A percentile compares a stretch with the other conserved stretches of the same genome.
Conservation (phyloP, 805 yeast genomes). For the Myxozyma lipomycoides region DNA sequence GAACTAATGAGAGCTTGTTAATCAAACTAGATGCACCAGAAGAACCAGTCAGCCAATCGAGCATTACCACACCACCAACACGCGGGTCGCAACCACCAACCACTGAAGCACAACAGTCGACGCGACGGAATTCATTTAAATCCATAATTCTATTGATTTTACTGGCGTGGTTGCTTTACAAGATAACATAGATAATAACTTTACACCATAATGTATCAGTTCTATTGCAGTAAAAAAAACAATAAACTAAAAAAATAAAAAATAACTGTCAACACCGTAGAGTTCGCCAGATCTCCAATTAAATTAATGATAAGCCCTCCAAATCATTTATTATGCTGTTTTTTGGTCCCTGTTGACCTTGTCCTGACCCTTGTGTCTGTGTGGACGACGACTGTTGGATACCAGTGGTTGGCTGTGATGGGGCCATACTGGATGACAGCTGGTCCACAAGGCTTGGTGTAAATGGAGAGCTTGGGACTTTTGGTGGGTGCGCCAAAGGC, state of each 20-base stretch:
- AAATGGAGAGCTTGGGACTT: not conserved
- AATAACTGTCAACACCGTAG: not conserved
- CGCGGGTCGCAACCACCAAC: no score
- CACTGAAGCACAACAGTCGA: no score
- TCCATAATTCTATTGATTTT: no score
- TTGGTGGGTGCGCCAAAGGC: not conserved
- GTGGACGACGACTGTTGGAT: not conserved
- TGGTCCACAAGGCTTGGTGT: slow-evolving; percentile 3
- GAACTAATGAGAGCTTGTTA: slow-evolving; percentile 10
- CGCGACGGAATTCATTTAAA: no score
- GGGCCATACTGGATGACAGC: slow-evolving; percentile 4
- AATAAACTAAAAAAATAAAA: not conserved
- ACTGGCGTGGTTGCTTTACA: no score
- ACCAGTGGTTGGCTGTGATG: not conserved
- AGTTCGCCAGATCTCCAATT: not conserved
- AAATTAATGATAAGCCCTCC: not conserved
- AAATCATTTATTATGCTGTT: not conserved
- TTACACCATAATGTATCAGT: no score
- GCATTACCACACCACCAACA: no score
- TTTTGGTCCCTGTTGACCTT: not conserved
- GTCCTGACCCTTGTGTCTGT: not conserved
- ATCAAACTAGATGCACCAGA: no score
- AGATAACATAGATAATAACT: no score
- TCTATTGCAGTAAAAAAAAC: no score
- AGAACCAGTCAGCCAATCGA: no score